phyloP scores from a whole-genome alignment of 2,329 filamentous ascomycete genomes.

The Botrytis fabae region DNA sequence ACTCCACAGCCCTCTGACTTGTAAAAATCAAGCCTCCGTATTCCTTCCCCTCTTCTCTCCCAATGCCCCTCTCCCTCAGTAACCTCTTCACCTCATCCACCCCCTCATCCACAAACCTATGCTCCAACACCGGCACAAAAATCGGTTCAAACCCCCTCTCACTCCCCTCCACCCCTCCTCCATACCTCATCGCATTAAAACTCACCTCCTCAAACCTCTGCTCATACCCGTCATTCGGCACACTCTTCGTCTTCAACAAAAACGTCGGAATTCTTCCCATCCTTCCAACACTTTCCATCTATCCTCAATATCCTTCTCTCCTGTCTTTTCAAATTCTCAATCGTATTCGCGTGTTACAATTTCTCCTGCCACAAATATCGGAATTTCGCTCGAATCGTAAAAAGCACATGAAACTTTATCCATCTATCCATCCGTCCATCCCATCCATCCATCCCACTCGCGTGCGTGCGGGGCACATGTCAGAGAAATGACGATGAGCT shows the following conservation, averaged over 20 bases:
- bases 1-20: conserved; percentile 80
- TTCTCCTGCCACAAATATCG: background rate
- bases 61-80: conserved; percentile 49
- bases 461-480: background rate
- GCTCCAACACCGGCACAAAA: conserved; percentile 77
- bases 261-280: conserved; percentile 56
- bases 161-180: conserved; percentile 30
- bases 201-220: conserved; percentile 58
- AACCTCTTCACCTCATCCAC: conserved; percentile 54
- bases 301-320: background rate
- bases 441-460: background rate
- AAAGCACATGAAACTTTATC: background rate
- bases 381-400: background rate
- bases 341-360: background rate
- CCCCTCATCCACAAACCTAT: conserved; percentile 63
- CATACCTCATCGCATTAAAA: background rate
- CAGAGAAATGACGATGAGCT: background rate
- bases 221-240: conserved; percentile 70
- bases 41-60: conserved; percentile 40
- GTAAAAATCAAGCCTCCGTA: conserved; percentile 85
- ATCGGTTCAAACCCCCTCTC: conserved; percentile 55
- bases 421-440: background rate
- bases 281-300: background rate
- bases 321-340: background rate
- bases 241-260: conserved; percentile 76